Evolutionary conservation across 108 stramenopile species (phyloP).

Genomic region (Cyclostephanos tholiformis): DNA sequence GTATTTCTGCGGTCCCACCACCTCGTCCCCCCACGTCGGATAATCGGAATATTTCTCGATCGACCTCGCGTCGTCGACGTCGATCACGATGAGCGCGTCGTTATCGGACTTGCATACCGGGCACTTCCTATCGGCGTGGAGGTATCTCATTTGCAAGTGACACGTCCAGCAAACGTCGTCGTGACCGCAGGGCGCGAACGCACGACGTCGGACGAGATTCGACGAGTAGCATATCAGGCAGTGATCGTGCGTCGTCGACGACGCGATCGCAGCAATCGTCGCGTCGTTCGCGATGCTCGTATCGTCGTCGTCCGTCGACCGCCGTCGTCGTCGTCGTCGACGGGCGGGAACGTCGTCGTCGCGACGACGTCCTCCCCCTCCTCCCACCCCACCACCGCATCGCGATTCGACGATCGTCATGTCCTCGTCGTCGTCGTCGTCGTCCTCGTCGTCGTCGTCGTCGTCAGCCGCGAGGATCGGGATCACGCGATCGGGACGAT

Average conservation of each 20-base stretch:
- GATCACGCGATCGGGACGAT: constrained; percentile 26
- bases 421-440: constrained; percentile 3
- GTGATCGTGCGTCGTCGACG: constrained; percentile 12
- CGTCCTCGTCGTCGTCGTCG: constrained; percentile 16
- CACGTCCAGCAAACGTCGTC: constrained; percentile 84
- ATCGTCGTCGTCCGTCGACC: no score
- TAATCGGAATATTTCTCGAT: constrained; percentile 60
- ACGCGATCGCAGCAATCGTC: not conserved
- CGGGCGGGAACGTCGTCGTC: no score
- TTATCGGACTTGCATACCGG: constrained; percentile 78
- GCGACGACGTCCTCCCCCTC: not conserved
- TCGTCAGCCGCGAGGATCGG: constrained; percentile 12
- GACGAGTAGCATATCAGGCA: constrained; percentile 81
- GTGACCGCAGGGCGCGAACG: constrained; percentile 76
- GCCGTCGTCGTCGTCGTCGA: not conserved
- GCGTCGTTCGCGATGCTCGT: constrained; percentile 8
- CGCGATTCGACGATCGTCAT: not conserved
- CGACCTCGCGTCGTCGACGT: constrained; percentile 28
- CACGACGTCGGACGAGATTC: constrained; percentile 43
- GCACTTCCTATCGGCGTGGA: constrained; percentile 76
- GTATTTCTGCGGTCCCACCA: constrained; percentile 45
- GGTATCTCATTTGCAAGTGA: constrained; percentile 69
- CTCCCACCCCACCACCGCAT: no score
- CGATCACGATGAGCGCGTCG: constrained; percentile 71
- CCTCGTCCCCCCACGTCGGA: constrained; percentile 71